Percentiles rank a stretch among this genome's conserved stretches.
Conservation (phyloP, 805 yeast genomes). For the Nakazawaea holstii region DNA sequence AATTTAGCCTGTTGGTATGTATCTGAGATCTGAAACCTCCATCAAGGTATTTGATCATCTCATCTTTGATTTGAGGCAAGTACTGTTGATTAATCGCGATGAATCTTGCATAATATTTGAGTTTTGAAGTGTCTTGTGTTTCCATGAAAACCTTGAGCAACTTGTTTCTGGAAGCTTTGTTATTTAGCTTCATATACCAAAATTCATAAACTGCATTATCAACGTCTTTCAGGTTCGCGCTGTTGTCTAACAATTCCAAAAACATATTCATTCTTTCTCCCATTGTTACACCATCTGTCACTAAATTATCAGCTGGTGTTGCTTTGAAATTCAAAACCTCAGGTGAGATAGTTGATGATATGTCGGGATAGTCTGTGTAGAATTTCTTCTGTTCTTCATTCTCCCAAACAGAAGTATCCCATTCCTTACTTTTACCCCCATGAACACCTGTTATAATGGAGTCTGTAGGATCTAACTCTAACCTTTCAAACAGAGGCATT, state of each 20-base stretch:
- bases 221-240: conserved; percentile 40
- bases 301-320: conserved; percentile 11
- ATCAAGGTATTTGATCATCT: conserved; percentile 51
- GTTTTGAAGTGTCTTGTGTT: conserved; percentile 37
- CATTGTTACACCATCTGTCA: conserved; percentile 14
- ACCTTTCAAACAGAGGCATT: conserved; percentile 28
- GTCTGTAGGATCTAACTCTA: conserved; percentile 19
- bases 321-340: conserved; percentile 14
- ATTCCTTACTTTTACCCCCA: conserved; percentile 12
- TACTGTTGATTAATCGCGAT: conserved; percentile 50
- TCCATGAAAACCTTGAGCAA: conserved; percentile 51
- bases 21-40: conserved; percentile 56
- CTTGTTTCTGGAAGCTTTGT: conserved; percentile 67
- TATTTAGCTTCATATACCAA: conserved; percentile 48
- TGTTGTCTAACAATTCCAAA: conserved; percentile 35
- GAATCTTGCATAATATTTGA: conserved; percentile 58
- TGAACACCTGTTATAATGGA: conserved; percentile 23
- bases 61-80: conserved; percentile 46
- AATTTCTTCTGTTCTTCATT: conserved; percentile 60
- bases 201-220: conserved; percentile 42
- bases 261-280: conserved; percentile 39
- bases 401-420: conserved; percentile 45
- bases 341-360: conserved; percentile 29
- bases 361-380: conserved; percentile 49
- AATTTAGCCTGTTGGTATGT: conserved; percentile 44